Evolutionary conservation across 2,329 filamentous ascomycete species (phyloP).

Genomic region (Aulographum hederae): DNA sequence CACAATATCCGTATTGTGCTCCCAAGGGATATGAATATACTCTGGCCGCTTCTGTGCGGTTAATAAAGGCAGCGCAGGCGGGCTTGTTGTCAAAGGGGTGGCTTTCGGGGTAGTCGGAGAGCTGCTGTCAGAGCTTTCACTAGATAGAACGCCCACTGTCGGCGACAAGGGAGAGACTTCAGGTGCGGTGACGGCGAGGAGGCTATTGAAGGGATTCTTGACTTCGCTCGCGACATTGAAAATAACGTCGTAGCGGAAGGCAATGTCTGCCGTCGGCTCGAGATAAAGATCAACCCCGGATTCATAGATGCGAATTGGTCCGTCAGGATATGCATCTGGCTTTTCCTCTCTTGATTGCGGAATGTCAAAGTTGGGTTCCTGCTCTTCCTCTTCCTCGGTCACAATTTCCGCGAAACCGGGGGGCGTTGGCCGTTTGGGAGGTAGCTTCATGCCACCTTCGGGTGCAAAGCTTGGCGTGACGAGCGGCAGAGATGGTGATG

Average conservation of each 20-base stretch:
- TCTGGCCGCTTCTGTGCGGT: neutral
- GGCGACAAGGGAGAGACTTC: slow-evolving; percentile 1
- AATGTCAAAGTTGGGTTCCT: slow-evolving; percentile 32
- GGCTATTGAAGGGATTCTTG: slow-evolving; percentile 46
- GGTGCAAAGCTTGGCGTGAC: slow-evolving; percentile 32
- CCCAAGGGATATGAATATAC: slow-evolving; percentile 76
- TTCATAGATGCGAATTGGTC: slow-evolving; percentile 65
- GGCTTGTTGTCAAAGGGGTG: slow-evolving; percentile 23
- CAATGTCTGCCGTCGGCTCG: slow-evolving; percentile 63
- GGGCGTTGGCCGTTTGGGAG: slow-evolving; percentile 17
- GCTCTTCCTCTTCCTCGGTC: slow-evolving; percentile 50
- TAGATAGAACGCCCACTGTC: slow-evolving; percentile 1
- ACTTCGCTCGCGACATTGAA: slow-evolving; percentile 76
- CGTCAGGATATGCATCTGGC: slow-evolving; percentile 65
- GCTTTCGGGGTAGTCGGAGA: slow-evolving; percentile 34
- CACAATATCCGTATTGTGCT: slow-evolving; percentile 75
- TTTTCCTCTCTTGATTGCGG: slow-evolving; percentile 47
- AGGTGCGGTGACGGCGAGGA: slow-evolving; percentile 13
- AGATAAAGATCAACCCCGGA: slow-evolving; percentile 63
- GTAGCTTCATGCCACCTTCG: slow-evolving; percentile 31
- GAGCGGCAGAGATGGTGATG: slow-evolving; percentile 39
- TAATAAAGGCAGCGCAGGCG: slow-evolving; percentile 14
- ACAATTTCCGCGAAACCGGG: slow-evolving; percentile 35
- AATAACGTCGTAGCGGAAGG: slow-evolving; percentile 60
- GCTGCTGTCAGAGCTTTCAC: slow-evolving; percentile 7